Base-by-base conservation (phyloP, 257 asterid genomes). In the Ajuga chamaepitys region DNA sequence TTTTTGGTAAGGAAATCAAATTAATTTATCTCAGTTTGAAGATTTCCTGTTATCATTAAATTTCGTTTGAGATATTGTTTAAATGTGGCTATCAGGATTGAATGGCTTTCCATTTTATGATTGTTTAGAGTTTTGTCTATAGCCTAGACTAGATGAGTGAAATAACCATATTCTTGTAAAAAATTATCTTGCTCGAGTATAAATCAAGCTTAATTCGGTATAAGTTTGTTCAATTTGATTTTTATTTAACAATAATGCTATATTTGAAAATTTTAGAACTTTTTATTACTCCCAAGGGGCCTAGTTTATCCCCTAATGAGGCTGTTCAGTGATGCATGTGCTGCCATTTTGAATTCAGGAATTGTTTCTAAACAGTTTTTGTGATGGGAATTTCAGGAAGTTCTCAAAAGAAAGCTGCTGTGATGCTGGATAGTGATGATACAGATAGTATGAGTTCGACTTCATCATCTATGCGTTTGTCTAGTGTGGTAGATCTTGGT, bases 391-490 rank as follows among this genome's bases (percentile, higher is more conserved):
- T 72, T 57, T 9, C 41, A 93, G 98, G 77, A 78, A 93, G 84
- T 78, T 82, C 95, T 48, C 90, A 78, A 30, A 88, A 85, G 81
- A 93, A 85, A 82, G 80, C 38, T 77, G 88, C 85, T 67, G 87
- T 80, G 1, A 78, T 87, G 91, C 77, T 93, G 63, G 98, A 93
- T 77, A 77, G 85, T n/a, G 97, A 92, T 73, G 98, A 93, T 64
- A 74, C 89, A 0, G 94, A 74, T 71, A 93, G 98, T 68, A 21
- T 84, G 75, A 81, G 87, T 74, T 93, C 97, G 5, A 78, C 98
- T 4, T 60, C 96, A 7, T 85, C 96, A 13, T 79, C 96, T 40
- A 54, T 68, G 70, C 84, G 57, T 4, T 74, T 88, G 0, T 89
- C 83, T 51, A 42, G 48, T 51, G 64, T 77, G 75, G 53, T 66